Percentiles rank a stretch among this genome's conserved stretches.
Conservation (phyloP, 108 stramenopile species). For the Nitzschia inconspicua region DNA sequence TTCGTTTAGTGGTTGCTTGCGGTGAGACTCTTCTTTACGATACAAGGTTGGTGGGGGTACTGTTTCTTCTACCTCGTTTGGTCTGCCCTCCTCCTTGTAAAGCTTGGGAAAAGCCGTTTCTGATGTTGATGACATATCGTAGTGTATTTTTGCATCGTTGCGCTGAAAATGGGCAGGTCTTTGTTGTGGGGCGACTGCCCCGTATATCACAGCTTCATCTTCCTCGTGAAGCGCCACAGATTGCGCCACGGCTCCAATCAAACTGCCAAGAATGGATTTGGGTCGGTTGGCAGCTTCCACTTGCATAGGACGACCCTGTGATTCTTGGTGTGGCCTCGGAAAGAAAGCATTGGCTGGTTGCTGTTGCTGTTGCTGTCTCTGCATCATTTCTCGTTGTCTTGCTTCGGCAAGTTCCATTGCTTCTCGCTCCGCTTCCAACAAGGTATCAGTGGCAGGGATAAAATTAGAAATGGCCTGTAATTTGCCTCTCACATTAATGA, state of each 20-base stretch:
- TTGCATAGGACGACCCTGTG: background rate
- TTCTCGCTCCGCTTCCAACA: slow-evolving; percentile 19
- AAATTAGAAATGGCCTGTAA: slow-evolving; percentile 26
- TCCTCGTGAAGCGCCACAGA: slow-evolving; percentile 65
- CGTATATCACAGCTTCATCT: slow-evolving; percentile 35
- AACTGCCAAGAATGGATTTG: slow-evolving; percentile 69
- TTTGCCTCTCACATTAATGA: slow-evolving; percentile 33
- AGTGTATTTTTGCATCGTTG: background rate
- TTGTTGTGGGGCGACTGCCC: slow-evolving; percentile 1
- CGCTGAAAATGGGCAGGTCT: background rate
- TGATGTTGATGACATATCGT: background rate
- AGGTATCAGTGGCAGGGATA: slow-evolving; percentile 18
- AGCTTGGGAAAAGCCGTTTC: background rate
- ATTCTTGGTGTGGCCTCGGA: background rate
- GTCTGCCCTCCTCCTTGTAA: background rate
- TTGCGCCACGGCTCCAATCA: slow-evolving; percentile 63
- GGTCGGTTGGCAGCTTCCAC: slow-evolving; percentile 28
- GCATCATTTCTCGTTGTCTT: slow-evolving; percentile 5
- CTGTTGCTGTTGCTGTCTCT: slow-evolving; percentile 13
- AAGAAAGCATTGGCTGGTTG: slow-evolving; percentile 3
- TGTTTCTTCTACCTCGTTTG: slow-evolving; percentile 4
- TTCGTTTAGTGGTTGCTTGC: background rate
- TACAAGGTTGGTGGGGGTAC: background rate
- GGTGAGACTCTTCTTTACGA: background rate
- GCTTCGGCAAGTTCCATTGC: slow-evolving; percentile 8